Percentiles rank a stretch among this genome's conserved stretches.
Evolutionary conservation across 169 alveolate species (phyloP).

Genomic region (Sarcocystis neurona): DNA sequence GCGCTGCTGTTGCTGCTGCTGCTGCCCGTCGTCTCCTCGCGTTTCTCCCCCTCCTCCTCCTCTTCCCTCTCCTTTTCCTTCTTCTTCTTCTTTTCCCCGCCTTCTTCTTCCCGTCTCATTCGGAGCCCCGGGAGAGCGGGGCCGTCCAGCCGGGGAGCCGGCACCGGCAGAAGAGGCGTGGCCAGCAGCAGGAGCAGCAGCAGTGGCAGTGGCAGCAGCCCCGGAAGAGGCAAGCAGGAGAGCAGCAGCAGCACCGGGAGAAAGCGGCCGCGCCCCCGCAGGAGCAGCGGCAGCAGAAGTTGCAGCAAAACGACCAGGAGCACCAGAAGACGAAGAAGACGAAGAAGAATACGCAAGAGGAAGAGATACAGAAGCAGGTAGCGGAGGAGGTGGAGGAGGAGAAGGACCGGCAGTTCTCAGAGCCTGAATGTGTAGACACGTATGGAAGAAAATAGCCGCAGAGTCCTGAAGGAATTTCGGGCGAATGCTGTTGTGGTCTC

Average conservation of each 20-base stretch:
- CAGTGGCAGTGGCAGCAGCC: too few relatives aligned
- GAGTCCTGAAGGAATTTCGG: constrained; percentile 70
- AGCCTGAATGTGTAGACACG: constrained; percentile 10
- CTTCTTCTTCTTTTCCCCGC: not conserved
- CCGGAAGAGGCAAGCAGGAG: not conserved
- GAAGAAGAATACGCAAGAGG: too few relatives aligned
- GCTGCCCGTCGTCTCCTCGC: not conserved
- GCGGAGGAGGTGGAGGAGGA: not conserved
- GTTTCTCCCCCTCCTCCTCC: constrained; percentile 3
- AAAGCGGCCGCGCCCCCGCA: not conserved
- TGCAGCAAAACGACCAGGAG: not conserved
- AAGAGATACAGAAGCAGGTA: too few relatives aligned
- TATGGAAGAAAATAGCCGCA: constrained; percentile 69
- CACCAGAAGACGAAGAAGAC: too few relatives aligned
- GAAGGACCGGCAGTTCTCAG: not conserved
- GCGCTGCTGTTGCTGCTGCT: constrained; percentile 27
- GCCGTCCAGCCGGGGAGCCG: too few relatives aligned
- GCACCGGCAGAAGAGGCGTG: too few relatives aligned
- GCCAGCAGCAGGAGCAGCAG: too few relatives aligned
- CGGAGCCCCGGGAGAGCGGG: too few relatives aligned
- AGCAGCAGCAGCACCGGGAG: not conserved
- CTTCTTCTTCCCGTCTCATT: too few relatives aligned
- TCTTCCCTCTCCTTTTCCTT: not conserved
- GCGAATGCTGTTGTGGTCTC: constrained; percentile 74
- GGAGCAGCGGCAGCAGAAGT: too few relatives aligned